Base-by-base conservation (phyloP, 1,139 yeast genomes). In the Candida sojae region DNA sequence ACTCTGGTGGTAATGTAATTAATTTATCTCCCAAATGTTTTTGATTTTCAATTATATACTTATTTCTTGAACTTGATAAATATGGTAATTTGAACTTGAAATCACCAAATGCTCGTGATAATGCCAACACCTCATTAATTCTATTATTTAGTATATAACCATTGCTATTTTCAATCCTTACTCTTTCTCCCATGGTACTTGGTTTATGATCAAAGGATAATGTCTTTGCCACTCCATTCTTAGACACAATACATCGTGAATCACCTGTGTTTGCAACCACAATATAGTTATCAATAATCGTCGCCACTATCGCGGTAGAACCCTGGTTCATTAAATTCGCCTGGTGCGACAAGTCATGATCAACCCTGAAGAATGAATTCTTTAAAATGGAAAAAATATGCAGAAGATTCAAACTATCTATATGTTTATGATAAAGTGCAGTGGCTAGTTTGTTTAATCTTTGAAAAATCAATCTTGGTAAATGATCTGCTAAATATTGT, bases 151-250 rank as follows among this genome's bases (percentile, higher is more conserved):
- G 70, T 2, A 87, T 89, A 53, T 82, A 82, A 1, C 92, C 93
- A 11, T 89, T 89, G 51, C 85, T 82, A 56, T 83, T 86, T 54
- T 84, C 88, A 34, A 87, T 84, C 53, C 95, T 64, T 46, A 86
- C 80, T 45, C 88, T 61, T 57, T 87, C 95, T n/a, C 91, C 90
- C 69, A 85, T 77, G 54, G 81, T 83, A 34, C 82, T 79, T 0
- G 95, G 93, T 59, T 87, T 87, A 61, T 87, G 95, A 61, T 87
- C 95, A 63, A 77, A 86, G 11, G 89, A 83, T 47, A 86, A 65
- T 4, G 84, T 78, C 62, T 87, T 87, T 10, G 86, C 73, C 0
- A 85, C 84, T 2, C 71, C 71, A 46, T 69, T 61, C 31, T 74
- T 60, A 2, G 88, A 81, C 46, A 84, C 56, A 4, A 86, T 79